These are phyloP conservation scores for Mayamaea pseudoterrestris DNA, from an alignment of 108 stramenopile genomes.

Conservation along the genomic window DNA sequence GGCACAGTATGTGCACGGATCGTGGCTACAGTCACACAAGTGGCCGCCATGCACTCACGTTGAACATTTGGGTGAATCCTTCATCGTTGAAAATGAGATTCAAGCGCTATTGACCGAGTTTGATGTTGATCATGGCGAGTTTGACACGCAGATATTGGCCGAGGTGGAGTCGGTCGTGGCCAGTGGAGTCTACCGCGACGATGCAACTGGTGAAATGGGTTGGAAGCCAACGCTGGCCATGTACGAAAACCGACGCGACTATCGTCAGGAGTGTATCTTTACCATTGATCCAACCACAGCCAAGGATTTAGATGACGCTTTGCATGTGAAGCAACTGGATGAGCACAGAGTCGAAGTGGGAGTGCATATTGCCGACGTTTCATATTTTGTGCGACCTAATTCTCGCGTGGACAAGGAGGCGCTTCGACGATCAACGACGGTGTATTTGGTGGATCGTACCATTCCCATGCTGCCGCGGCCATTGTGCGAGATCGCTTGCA, in stretches of 20 bases:
- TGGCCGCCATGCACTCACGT: constrained; percentile 75
- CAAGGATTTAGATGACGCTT: constrained; percentile 92
- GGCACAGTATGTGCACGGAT: constrained; percentile 46
- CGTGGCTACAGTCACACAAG: constrained; percentile 40
- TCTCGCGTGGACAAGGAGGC: constrained; percentile 90
- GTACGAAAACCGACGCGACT: constrained; percentile 63
- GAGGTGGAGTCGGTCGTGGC: constrained; percentile 59
- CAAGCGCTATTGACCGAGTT: constrained; percentile 68
- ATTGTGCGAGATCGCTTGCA: constrained; percentile 89
- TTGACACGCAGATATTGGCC: constrained; percentile 47
- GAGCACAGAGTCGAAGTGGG: constrained; percentile 70
- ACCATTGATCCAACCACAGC: constrained; percentile 96
- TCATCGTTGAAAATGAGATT: constrained; percentile 84
- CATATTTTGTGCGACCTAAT: constrained; percentile 72
- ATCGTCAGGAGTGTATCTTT: constrained; percentile 68
- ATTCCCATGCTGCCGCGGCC: constrained; percentile 89
- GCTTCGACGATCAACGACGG: constrained; percentile 79
- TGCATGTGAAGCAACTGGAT: constrained; percentile 69
- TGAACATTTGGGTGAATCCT: constrained; percentile 46
- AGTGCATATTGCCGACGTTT: constrained; percentile 98
- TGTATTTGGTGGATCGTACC: constrained; percentile 89
- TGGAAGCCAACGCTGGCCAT: constrained; percentile 75
- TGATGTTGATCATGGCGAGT: constrained; percentile 86
- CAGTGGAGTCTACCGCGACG: constrained; percentile 30
- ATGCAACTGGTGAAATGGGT: constrained; percentile 35